Base-by-base conservation (phyloP, 2,329 filamentous ascomycete genomes). In the Neofusicoccum ribis region DNA sequence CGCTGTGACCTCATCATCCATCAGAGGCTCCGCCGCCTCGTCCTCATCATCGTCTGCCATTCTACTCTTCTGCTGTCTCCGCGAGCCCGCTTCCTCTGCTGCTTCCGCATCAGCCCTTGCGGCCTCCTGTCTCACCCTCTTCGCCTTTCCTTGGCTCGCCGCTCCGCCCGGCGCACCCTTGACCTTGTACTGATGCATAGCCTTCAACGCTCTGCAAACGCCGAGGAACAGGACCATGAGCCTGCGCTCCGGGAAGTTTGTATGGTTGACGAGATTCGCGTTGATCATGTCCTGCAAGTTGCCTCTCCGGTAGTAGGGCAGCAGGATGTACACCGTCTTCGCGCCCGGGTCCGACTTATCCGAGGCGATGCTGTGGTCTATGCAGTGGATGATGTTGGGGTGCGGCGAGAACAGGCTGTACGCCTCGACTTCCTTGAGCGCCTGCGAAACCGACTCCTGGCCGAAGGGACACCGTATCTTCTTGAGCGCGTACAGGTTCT, bases 391-490 rank as follows among this genome's bases (percentile, higher is more conserved):
- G 78, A 98, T 95, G 79, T 93, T 92, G 9, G 89, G 87, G 68
- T 92, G 87, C 70, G 89, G 88, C 64, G 88, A 83, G 81, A 99
- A 99, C 66, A 97, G 87, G 69, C 89, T 89, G 83, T 99, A 99
- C 58, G 95, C 94, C 78, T 98, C 94, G 68, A 98, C 95, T 82
- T 99, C 95, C 78, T 94, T 94, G 85, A 98, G 90, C 60, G 95
- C 95, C 77, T 92, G 92, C 70, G 92, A 89, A 66, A 99, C 94
- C 31, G 92, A 97, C 83, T 99, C 95, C 78, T 95, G 91, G 70
- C 95, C 95, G 74, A 99, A 98, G 4, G 95, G 94, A 83, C 95
- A 99, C 76, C 94, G 90, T 78, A 99, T 99, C 85, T 99, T 99
- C 81, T 99, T 99, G 68, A 98, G 88, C 17, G 95, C 95, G 78